A percentile compares a stretch with the other conserved stretches of the same genome.
phyloP scores from a whole-genome alignment of 78 protist genomes.

The Creolimax fragrantissima region DNA sequence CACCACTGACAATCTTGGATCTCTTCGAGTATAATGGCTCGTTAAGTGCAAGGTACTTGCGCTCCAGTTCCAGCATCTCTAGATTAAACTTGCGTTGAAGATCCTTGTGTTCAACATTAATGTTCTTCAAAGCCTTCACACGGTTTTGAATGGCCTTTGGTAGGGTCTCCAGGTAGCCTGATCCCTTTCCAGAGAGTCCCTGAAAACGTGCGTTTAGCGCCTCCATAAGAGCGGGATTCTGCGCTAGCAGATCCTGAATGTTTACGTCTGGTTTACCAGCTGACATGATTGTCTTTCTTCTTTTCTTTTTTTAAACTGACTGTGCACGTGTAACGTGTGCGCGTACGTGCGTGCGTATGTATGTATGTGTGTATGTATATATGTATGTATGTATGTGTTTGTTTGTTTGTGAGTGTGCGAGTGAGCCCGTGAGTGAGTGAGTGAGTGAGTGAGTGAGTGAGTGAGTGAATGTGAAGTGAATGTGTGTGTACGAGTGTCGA shows the following conservation, averaged over 20 bases:
- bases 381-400: background rate
- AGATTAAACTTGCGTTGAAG: background rate
- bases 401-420: background rate
- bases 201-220: background rate
- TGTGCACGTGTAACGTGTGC: background rate
- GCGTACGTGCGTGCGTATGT: background rate
- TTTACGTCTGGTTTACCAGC: background rate
- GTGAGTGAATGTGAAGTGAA: background rate
- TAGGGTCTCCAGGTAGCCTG: background rate
- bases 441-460: too few species aligned
- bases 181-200: background rate
- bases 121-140: slow-evolving; percentile 5
- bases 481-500: background rate
- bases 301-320: too few species aligned
- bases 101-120: slow-evolving; percentile 1
- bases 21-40: background rate
- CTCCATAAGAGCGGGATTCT: background rate
- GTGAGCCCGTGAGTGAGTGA: too few species aligned
- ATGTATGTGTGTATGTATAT: background rate
- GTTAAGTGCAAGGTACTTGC: background rate
- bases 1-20: slow-evolving; percentile 1
- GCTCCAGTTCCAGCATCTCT: background rate
- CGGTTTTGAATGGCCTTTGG: slow-evolving; percentile 14
- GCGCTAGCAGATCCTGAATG: background rate
- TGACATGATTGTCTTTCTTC: background rate